Base-by-base conservation (phyloP, 2,329 filamentous ascomycete genomes). In the Neonectria sp. region DNA sequence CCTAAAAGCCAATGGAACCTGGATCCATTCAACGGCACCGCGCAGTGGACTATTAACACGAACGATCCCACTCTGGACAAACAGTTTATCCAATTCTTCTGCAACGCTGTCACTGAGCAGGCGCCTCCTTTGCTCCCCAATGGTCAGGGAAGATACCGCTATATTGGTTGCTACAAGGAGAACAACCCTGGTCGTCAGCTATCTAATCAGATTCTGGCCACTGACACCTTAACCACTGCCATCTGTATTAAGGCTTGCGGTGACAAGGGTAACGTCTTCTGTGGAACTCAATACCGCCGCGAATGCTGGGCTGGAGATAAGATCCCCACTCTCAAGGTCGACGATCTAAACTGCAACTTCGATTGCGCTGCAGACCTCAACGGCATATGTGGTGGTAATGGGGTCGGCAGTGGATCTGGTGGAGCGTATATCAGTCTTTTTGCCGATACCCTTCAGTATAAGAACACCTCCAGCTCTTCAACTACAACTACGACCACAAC, bases 1-100 rank as follows among this genome's bases (percentile, higher is more conserved):
- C 87, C 88, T 9, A 88, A 89, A 74, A 81, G 82, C 0, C 88
- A 90, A 68, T 87, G 88, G 81, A 90, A 91, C 69, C 77, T 83
- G 2, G 81, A 86, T n/a, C 75, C 84, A 0, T 88, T 86, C 68
- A 79, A 78, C 4, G 85, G 85, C 3, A 79, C 76, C 0, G 86
- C 87, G 0, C 73, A 79, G 2, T 90, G 88, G 88, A 88, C 85
- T 0, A 82, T 90, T 73, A 90, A 90, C 75, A 86, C 85, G 52
- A 86, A 88, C 58, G 88, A 89, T 63, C 83, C 84, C 0, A 76
- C 73, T 1, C 82, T 86, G 57, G 85, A 83, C 31, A 90, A 89
- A 78, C 85, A 87, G 56, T 78, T 79, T 8, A 82, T 90, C 6
- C 77, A 84, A 12, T 90, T 90, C 67, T 75, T 75, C 53, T 90